Percentiles rank a stretch among this genome's conserved stretches.
phyloP scores from a whole-genome alignment of 768 basidiomycete genomes.

The Lepiota venenata region DNA sequence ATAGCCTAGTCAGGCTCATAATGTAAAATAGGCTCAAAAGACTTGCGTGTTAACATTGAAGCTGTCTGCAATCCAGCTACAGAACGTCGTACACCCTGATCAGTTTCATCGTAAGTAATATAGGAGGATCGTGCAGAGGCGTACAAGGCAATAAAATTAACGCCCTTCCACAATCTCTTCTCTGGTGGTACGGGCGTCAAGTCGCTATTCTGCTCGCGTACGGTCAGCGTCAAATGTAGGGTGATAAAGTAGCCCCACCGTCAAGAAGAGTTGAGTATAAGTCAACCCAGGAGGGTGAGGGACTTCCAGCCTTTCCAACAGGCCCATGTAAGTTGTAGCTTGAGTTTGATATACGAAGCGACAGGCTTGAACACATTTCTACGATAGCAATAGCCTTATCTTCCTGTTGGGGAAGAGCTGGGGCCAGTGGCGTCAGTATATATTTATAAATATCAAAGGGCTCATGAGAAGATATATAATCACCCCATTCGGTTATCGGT shows the following conservation, averaged over 20 bases:
- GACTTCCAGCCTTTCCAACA: slow-evolving; percentile 46
- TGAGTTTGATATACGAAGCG: background rate
- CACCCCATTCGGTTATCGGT: no score
- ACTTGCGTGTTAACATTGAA: slow-evolving; percentile 77
- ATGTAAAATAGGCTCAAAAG: background rate
- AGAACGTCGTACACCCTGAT: slow-evolving; percentile 3
- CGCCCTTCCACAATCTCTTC: slow-evolving; percentile 61
- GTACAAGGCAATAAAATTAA: slow-evolving; percentile 67
- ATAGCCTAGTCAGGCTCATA: slow-evolving; percentile 1
- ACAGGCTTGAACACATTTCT: background rate
- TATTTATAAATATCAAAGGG: no score
- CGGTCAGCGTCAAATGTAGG: slow-evolving; percentile 10
- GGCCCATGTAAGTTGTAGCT: slow-evolving; percentile 21
- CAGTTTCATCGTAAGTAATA: background rate
- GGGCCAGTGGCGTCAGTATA: background rate
- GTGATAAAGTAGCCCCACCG: slow-evolving; percentile 30
- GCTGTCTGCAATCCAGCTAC: slow-evolving; percentile 76
- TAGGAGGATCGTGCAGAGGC: slow-evolving; percentile 16
- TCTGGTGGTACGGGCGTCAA: slow-evolving; percentile 62
- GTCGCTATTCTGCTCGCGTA: slow-evolving; percentile 56
- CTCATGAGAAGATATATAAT: background rate
- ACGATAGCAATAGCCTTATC: background rate
- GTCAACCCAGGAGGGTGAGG: slow-evolving; percentile 50
- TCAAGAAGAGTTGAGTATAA: slow-evolving; percentile 54
- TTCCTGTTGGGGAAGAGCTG: background rate